A percentile compares a stretch with the other conserved stretches of the same genome.
Evolutionary conservation across 768 basidiomycete genomes (phyloP).

Genomic region (Dentipellis sp.): DNA sequence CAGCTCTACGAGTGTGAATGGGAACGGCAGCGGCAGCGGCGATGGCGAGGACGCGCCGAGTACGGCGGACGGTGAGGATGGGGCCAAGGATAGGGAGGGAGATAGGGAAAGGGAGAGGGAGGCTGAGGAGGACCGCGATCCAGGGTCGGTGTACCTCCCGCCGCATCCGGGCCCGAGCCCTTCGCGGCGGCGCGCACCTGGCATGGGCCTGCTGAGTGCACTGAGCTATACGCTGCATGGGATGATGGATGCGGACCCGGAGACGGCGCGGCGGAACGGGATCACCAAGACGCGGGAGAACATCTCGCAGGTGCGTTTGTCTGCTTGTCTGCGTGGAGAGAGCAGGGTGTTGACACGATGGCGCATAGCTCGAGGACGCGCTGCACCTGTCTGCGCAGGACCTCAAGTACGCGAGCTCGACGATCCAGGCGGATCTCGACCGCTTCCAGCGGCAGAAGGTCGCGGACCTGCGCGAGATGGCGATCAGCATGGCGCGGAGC

Average conservation of each 20-base stretch:
- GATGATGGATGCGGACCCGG: conserved; percentile 99
- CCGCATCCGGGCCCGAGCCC: conserved; percentile 78
- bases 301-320: conserved; percentile 74
- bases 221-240: conserved; percentile 92
- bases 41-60: conserved; percentile 9
- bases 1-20: not conserved
- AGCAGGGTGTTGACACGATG: not conserved
- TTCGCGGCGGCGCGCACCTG: conserved; percentile 51
- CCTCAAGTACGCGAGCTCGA: conserved; percentile 91
- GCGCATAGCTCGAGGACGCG: conserved; percentile 81
- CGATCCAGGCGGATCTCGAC: conserved; percentile 95
- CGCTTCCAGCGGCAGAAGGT: conserved; percentile 99
- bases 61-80: conserved; percentile 10
- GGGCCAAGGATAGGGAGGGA: conserved; percentile 8
- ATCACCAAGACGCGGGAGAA: conserved; percentile 92
- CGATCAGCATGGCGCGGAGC: conserved; percentile 78
- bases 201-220: conserved; percentile 84
- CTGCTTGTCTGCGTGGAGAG: not conserved
- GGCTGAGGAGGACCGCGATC: conserved; percentile 27
- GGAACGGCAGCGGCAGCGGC: not conserved
- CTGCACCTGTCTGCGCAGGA: conserved; percentile 88
- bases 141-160: conserved; percentile 44
- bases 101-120: conserved; percentile 18
- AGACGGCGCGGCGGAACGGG: conserved; percentile 84
- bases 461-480: conserved; percentile 90